A percentile compares a stretch with the other conserved stretches of the same genome.
Evolutionary conservation across 208 protist genomes (phyloP).

Genomic region (Wallacemonas sp.): DNA sequence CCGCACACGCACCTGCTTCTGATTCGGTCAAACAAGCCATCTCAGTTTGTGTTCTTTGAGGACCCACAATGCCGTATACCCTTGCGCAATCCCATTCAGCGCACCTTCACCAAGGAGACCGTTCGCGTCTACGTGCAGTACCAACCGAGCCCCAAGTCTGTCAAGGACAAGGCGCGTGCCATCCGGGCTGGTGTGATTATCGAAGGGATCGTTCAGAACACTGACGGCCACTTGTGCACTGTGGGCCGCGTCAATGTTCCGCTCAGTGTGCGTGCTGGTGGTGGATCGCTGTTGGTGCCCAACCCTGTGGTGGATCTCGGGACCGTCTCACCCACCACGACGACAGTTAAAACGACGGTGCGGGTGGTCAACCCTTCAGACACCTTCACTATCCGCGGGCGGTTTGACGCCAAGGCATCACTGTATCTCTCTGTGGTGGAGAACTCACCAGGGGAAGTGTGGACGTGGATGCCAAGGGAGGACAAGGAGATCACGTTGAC

Average conservation of each 20-base stretch:
- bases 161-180: slow-evolving; percentile 36
- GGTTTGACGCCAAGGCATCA: slow-evolving; percentile 31
- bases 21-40: slow-evolving; percentile 75
- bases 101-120: slow-evolving; percentile 58
- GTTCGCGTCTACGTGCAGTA: slow-evolving; percentile 76
- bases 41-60: slow-evolving; percentile 73
- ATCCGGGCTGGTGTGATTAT: slow-evolving; percentile 71
- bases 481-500: slow-evolving; percentile 43
- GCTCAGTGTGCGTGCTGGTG: slow-evolving; percentile 50
- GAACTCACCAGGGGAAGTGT: slow-evolving; percentile 23
- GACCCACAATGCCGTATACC: slow-evolving; percentile 70
- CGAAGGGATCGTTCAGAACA: slow-evolving; percentile 55
- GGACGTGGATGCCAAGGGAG: slow-evolving; percentile 38
- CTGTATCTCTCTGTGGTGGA: not conserved
- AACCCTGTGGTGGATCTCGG: slow-evolving; percentile 47
- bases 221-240: slow-evolving; percentile 39
- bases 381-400: slow-evolving; percentile 53
- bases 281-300: slow-evolving; percentile 44
- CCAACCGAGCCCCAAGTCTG: slow-evolving; percentile 49
- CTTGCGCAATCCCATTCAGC: slow-evolving; percentile 53
- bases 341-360: slow-evolving; percentile 35
- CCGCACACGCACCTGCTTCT: slow-evolving; percentile 62
- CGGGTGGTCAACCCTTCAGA: slow-evolving; percentile 63
- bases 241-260: slow-evolving; percentile 47
- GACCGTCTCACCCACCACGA: slow-evolving; percentile 35